Evolutionary conservation across 768 basidiomycete genomes (phyloP), one percentile per base, ranked within the genome.

Genomic region (Hygrocybe coccinea): DNA sequence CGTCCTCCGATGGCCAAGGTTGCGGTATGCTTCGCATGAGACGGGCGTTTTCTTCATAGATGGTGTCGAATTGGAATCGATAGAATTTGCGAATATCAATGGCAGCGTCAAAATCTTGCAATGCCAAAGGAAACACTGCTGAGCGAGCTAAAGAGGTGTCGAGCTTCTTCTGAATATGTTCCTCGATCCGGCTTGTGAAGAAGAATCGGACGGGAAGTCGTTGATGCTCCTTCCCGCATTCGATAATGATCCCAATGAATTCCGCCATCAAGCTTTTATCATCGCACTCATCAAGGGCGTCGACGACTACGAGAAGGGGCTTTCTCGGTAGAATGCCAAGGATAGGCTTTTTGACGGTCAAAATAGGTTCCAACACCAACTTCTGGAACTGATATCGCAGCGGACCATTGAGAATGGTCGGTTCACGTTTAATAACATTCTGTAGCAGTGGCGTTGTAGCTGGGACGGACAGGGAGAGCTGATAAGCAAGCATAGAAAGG

Each of bases 401-500:
- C 6, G 50, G 52, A 8, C 36, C 33, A 8, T 29, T 17, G 36
- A 48, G 17, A 25, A 64, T 38, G 29, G 44, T 15, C 5, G 61
- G 61, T 36, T 62, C 49, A 11, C 17, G 11, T 33, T 51, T 15
- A 1, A 62, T 17, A 7, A 36, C 53, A 14, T 50, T 14, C 5
- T 34, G 29, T 2, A 64, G 39, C 6, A 24, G 35, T 1, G 11
- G 11, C 11, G 19, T 39, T 19, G 55, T 47, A 15, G 39, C 29
- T 17, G 56, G 22, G 21, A 56, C 43, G 3, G 33, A 37, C 21
- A 56, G 12, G 7, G 55, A 37, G 21, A 71, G 52, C 33, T 71
- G 68, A 1, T 46, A 64, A 2, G 64, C 62, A 5, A 71, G n/a
- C 0, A 68, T 69, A 5, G 66, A 60, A 8, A 67, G 22, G 2